These are phyloP conservation scores for Pyrus betulifolia DNA, from an alignment of 306 rosid genomes.

Conservation along the genomic window DNA sequence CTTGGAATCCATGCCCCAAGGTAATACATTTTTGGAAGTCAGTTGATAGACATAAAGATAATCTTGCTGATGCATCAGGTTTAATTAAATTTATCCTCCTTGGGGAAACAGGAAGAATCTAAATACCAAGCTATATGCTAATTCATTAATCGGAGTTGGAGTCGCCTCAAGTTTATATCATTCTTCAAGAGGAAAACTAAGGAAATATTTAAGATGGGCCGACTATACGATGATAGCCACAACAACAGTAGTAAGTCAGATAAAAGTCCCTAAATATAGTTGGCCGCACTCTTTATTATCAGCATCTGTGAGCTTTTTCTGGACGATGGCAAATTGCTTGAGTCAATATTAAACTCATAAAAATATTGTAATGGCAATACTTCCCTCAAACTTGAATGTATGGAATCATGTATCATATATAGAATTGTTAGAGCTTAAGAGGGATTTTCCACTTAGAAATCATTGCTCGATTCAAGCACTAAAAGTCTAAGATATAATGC, in stretches of 20 bases:
- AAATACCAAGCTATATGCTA: conserved; percentile 75
- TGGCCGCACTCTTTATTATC: background rate
- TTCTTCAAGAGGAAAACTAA: conserved; percentile 65
- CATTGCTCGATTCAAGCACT: background rate
- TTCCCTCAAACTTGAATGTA: background rate
- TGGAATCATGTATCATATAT: background rate
- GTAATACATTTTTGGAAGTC: conserved; percentile 31
- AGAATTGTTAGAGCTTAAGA: background rate
- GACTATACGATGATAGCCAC: conserved; percentile 97
- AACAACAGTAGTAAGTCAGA: conserved; percentile 67
- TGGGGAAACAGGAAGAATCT: conserved; percentile 61
- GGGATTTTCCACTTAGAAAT: too few species aligned
- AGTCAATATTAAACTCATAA: background rate
- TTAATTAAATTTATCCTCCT: conserved; percentile 3
- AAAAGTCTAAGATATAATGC: background rate
- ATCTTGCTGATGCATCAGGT: conserved; percentile 1
- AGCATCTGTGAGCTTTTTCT: conserved; percentile 10
- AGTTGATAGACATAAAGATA: background rate
- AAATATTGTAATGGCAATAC: background rate
- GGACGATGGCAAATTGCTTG: background rate
- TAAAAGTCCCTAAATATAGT: background rate
- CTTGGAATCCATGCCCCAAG: conserved; percentile 88
- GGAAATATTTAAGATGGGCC: conserved; percentile 77
- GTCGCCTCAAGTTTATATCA: conserved; percentile 92
- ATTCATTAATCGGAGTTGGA: conserved; percentile 97